These are phyloP conservation scores for Pleurozium schreberi DNA, from an alignment of 225 moss, liverwort and hornwort genomes.

Conservation along the genomic window DNA sequence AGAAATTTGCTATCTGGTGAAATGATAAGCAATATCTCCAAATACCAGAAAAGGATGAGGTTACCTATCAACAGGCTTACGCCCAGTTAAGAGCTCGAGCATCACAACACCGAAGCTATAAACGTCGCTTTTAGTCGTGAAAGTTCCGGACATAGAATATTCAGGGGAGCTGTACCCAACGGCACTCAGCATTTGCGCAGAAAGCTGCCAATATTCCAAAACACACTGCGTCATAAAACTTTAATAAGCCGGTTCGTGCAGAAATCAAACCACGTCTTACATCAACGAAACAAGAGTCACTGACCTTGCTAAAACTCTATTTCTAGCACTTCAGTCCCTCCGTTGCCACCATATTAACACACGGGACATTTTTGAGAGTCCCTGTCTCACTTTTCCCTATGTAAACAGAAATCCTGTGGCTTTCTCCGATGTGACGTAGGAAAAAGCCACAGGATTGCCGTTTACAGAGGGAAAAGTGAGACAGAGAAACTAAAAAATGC, in stretches of 20 bases:
- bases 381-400: too few relatives aligned
- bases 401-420: too few relatives aligned
- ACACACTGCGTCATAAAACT: background rate
- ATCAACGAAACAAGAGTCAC: background rate
- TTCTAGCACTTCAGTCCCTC: background rate
- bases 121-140: constrained; percentile 43
- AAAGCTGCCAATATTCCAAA: constrained; percentile 27
- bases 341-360: background rate
- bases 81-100: constrained; percentile 54
- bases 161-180: constrained; percentile 46
- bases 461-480: too few relatives aligned
- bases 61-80: constrained; percentile 48
- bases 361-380: too few relatives aligned
- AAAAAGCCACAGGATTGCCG: too few relatives aligned
- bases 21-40: background rate
- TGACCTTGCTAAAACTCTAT: background rate
- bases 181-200: constrained; percentile 44
- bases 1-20: background rate
- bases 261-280: background rate
- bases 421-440: too few relatives aligned
- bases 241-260: background rate
- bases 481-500: too few relatives aligned
- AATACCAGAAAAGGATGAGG: background rate
- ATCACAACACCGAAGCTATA: constrained; percentile 60
- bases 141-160: constrained; percentile 35